phyloP scores from a whole-genome alignment of 2,329 filamentous ascomycete genomes.

The Ophiostoma novo-ulmi region DNA sequence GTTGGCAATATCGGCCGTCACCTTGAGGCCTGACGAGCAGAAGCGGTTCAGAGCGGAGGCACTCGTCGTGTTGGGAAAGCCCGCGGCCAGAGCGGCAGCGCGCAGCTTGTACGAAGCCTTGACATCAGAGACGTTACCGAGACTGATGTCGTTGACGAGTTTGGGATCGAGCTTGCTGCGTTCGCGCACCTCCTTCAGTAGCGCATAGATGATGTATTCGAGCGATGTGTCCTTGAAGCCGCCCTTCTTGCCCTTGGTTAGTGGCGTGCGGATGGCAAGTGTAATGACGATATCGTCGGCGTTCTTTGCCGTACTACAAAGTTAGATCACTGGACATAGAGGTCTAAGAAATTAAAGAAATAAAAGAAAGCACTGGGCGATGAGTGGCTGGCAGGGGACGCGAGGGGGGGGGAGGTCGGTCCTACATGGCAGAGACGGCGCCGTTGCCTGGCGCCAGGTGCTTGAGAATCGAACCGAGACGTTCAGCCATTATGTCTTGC shows the following conservation, averaged over 20 bases:
- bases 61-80: constrained; percentile 83
- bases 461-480: constrained; percentile 80
- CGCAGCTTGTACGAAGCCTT: constrained; percentile 90
- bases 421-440: constrained; percentile 68
- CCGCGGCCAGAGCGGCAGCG: constrained; percentile 81
- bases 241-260: constrained; percentile 84
- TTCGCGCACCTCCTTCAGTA: constrained; percentile 69
- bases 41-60: constrained; percentile 87
- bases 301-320: constrained; percentile 75
- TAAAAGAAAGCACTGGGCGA: too few species aligned
- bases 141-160: constrained; percentile 81
- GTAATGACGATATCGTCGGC: constrained; percentile 97
- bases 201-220: constrained; percentile 77
- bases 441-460: constrained; percentile 69
- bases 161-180: constrained; percentile 73
- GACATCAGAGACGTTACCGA: constrained; percentile 83
- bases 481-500: constrained; percentile 54
- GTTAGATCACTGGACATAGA: background rate
- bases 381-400: too few species aligned
- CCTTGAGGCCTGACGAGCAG: constrained; percentile 94
- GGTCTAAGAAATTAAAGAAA: too few species aligned
- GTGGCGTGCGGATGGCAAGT: constrained; percentile 79
- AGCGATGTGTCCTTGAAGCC: constrained; percentile 91
- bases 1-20: constrained; percentile 89
- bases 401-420: background rate